These are phyloP conservation scores for Aspergillus tubingensis DNA, from an alignment of 2,329 filamentous ascomycete species.

Conservation along the genomic window DNA sequence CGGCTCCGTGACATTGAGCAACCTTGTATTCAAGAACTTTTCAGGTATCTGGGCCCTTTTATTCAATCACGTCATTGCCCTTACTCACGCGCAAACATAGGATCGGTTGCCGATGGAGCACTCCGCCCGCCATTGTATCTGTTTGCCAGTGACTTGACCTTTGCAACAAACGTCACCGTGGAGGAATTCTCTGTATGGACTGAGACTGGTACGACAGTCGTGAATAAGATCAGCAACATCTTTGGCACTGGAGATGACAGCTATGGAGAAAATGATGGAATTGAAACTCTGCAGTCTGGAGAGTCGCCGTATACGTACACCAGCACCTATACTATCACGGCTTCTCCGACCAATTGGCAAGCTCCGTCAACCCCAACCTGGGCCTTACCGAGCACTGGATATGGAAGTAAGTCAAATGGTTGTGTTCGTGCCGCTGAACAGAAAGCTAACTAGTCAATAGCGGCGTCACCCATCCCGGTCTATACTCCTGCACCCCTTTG, in stretches of 20 bases:
- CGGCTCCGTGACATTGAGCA: slow-evolving; percentile 26
- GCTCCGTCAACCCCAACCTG: slow-evolving; percentile 32
- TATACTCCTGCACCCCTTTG: slow-evolving; percentile 37
- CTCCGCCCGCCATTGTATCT: slow-evolving; percentile 33
- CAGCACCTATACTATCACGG: slow-evolving; percentile 33
- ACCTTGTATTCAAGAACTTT: slow-evolving; percentile 32
- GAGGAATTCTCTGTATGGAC: slow-evolving; percentile 42
- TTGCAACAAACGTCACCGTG: slow-evolving; percentile 34
- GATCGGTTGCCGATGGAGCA: slow-evolving; percentile 34
- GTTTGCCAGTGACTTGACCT: slow-evolving; percentile 35
- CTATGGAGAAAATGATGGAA: slow-evolving; percentile 15
- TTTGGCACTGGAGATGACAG: slow-evolving; percentile 36
- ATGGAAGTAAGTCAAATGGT: slow-evolving; percentile 27
- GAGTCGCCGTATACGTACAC: slow-evolving; percentile 24
- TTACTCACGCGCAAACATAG: slow-evolving; percentile 13
- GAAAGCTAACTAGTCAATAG: slow-evolving; percentile 2
- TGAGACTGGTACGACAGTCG: slow-evolving; percentile 16
- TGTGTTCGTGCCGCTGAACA: too few relatives aligned
- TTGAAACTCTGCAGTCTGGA: neutral
- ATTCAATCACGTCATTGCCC: too few relatives aligned
- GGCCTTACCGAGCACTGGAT: slow-evolving; percentile 35
- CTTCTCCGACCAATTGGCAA: slow-evolving; percentile 30
- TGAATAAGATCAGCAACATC: slow-evolving; percentile 40
- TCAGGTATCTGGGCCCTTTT: neutral
- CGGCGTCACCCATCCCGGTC: slow-evolving; percentile 32